phyloP scores from a whole-genome alignment of 352 stramenopile species.

The Saprolegnia diclina region DNA sequence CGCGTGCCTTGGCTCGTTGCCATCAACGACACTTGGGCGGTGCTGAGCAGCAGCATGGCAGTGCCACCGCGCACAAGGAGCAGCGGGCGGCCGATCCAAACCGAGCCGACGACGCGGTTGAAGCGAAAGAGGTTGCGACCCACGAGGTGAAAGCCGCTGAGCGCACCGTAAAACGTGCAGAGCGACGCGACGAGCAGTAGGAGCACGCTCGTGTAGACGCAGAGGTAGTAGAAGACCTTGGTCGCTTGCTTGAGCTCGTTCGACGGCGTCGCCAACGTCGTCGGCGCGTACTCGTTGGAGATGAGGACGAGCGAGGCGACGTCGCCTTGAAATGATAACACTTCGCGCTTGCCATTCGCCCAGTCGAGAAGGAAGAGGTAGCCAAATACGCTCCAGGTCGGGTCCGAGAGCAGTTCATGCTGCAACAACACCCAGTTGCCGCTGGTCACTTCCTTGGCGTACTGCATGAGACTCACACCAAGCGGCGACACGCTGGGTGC shows the following conservation, averaged over 20 bases:
- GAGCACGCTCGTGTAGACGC: background rate
- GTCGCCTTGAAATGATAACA: conserved; percentile 19
- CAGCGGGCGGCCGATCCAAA: conserved; percentile 20
- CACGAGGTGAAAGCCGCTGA: background rate
- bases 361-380: conserved; percentile 10
- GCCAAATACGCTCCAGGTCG: conserved; percentile 10
- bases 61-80: conserved; percentile 15
- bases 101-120: conserved; percentile 8
- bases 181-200: background rate
- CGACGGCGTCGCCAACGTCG: background rate
- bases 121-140: background rate
- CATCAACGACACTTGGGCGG: background rate
- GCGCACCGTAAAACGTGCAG: background rate
- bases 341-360: conserved; percentile 3
- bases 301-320: background rate
- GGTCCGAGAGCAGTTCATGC: background rate
- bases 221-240: background rate
- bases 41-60: conserved; percentile 11
- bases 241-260: background rate
- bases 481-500: background rate
- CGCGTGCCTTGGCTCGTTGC: background rate
- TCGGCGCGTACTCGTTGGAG: background rate
- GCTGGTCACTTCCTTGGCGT: background rate
- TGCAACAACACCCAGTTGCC: background rate
- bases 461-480: conserved; percentile 17